Evolutionary conservation across 2,329 filamentous ascomycete genomes (phyloP).

Genomic region (Cercospora canescens): DNA sequence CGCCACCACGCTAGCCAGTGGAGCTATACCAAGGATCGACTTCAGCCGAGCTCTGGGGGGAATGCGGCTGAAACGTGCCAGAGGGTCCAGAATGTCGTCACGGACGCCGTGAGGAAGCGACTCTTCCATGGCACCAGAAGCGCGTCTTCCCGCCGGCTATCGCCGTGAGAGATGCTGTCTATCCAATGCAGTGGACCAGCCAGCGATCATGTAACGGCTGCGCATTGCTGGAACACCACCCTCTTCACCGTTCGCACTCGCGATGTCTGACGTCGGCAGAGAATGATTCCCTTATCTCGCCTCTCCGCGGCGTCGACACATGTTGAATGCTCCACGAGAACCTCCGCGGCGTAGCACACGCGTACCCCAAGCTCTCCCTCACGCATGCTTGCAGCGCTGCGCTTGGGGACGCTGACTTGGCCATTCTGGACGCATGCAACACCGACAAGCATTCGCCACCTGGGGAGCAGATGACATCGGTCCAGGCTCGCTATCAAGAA

Average conservation of each 20-base stretch:
- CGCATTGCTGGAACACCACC: neutral
- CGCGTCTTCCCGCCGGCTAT: neutral
- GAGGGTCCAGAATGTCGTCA: slow-evolving; percentile 1
- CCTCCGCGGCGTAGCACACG: neutral
- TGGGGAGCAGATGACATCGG: neutral
- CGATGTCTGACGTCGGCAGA: neutral
- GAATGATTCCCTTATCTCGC: neutral
- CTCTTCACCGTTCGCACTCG: neutral
- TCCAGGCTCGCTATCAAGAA: slow-evolving; percentile 1
- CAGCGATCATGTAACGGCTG: neutral
- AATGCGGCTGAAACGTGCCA: slow-evolving; percentile 3
- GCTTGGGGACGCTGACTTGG: neutral
- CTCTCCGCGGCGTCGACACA: neutral
- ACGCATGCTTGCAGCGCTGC: neutral
- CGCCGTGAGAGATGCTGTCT: neutral
- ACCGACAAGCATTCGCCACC: neutral
- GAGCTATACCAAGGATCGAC: slow-evolving; percentile 4
- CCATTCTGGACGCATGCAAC: neutral
- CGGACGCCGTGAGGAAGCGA: neutral
- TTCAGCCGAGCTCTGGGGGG: neutral
- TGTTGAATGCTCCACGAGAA: neutral
- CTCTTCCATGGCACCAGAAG: too few species aligned
- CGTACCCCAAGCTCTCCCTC: neutral
- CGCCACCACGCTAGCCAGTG: neutral
- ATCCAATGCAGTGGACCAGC: neutral